Percentiles rank a stretch among this genome's conserved stretches.
These are phyloP conservation scores for Xerophyta viscosa DNA, from an alignment of 106 monocot species.

Conservation along the genomic window DNA sequence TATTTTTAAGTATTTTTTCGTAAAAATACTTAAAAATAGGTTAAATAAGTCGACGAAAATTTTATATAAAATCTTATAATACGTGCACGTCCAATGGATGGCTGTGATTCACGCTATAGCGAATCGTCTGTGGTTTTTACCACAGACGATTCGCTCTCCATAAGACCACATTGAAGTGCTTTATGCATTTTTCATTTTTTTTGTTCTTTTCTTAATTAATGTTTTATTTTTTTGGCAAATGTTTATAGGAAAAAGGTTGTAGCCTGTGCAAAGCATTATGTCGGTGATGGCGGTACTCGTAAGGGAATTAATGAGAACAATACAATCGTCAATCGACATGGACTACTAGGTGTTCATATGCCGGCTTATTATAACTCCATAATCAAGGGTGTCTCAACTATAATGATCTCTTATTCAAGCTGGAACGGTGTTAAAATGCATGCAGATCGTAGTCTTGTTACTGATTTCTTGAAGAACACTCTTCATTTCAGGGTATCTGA, in stretches of 20 bases:
- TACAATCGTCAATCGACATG: background rate
- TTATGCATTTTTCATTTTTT: too few species aligned
- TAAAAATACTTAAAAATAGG: too few species aligned
- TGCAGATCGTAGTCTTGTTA: constrained; percentile 2
- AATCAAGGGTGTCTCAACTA: constrained; percentile 11
- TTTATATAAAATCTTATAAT: too few species aligned
- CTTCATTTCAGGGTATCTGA: constrained; percentile 6
- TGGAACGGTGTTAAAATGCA: constrained; percentile 13
- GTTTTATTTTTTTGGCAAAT: too few species aligned
- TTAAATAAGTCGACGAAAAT: too few species aligned
- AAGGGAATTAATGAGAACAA: constrained; percentile 8
- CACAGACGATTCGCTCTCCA: too few species aligned
- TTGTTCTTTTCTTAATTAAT: too few species aligned
- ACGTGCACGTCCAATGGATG: too few species aligned
- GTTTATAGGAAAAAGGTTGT: constrained; percentile 7
- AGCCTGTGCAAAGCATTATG: constrained; percentile 11
- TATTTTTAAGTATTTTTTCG: too few species aligned
- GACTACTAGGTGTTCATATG: constrained; percentile 10
- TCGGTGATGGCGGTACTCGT: constrained; percentile 11
- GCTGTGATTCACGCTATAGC: too few species aligned
- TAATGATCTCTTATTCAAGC: constrained; percentile 13
- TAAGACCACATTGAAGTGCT: too few species aligned
- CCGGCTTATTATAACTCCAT: constrained; percentile 11
- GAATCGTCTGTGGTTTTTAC: too few species aligned
- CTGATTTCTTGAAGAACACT: constrained; percentile 5